Conservation (phyloP, 148 eudicot genomes). For the Salicornia ramosissima region DNA sequence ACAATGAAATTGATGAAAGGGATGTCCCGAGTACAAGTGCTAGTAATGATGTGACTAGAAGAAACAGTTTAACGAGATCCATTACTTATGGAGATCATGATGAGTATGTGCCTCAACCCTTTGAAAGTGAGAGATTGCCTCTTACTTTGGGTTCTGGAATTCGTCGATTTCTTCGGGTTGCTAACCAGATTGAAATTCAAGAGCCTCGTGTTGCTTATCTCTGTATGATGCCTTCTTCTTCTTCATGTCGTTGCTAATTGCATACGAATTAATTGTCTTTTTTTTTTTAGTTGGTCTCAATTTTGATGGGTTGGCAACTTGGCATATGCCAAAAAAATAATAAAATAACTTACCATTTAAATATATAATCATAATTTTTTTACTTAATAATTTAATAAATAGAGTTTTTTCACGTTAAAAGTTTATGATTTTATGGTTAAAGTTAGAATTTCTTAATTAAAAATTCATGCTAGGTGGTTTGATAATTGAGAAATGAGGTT, state of each 20-base stretch:
- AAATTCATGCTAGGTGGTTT: no score
- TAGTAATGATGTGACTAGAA: not conserved
- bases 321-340: no score
- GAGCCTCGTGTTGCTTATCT: conserved; percentile 96
- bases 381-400: no score
- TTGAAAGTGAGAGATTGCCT: conserved; percentile 90
- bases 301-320: no score
- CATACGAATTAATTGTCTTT: no score
- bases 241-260: not conserved
- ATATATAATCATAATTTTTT: no score
- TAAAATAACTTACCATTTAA: no score
- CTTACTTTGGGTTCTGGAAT: conserved; percentile 67
- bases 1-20: conserved; percentile 22
- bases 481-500: no score
- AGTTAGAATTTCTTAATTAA: no score
- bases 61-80: conserved; percentile 37
- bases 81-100: conserved; percentile 41
- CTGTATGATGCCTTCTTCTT: conserved; percentile 41
- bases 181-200: conserved; percentile 67
- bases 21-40: conserved; percentile 16
- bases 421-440: no score
- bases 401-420: no score
- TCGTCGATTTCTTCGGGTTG: conserved; percentile 79
- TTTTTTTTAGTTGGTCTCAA: no score
- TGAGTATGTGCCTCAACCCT: conserved; percentile 53